Base-by-base conservation (phyloP, 2,329 filamentous ascomycete genomes). In the Cercospora sp. region DNA sequence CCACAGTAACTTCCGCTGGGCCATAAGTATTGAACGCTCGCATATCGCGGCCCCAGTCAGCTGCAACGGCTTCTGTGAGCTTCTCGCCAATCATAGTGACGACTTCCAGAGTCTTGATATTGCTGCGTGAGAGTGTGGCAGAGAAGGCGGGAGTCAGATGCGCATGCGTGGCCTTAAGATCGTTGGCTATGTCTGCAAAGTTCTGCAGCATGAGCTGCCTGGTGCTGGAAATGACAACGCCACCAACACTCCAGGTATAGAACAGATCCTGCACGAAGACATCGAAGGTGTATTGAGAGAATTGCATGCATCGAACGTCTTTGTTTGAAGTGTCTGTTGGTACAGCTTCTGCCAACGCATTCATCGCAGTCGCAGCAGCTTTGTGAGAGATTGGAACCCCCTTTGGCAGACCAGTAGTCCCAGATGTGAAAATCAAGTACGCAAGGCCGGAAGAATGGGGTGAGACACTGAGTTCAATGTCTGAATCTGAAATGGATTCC, bases 341-440 rank as follows among this genome's bases (percentile, higher is more conserved):
- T 3, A 70, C 60, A 2, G 62, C 31, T n/a, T 65, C 33, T n/a
- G 62, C 63, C 5, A 69, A 48, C 3, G 80, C 77, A 16, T 71
- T 75, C 76, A 81, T 80, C 65, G 78, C 77, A 2, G 75, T 73
- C 2, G 79, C 75, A 2, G 75, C 80, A 20, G 80, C 77, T n/a
- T 66, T 70, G 67, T 81, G 79, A 5, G 69, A 75, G 28, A 81
- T 79, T 0, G 77, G 77, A 6, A 81, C 79, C 23, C 78, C 79
- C 64, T 81, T 81, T 1, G 80, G 79, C 18, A 75, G 73, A 8
- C 79, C 78, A 9, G 78, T 79, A 8, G 77, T 79, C 3, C 78
- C 78, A 66, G 75, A 78, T 5, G 77, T 81, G 76, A 77, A 81
- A 33, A 83, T 80, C n/a, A 82, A 86, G 75, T 94, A 95, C 6